Base-by-base conservation (phyloP, 1,284 basidiomycete species). In the Coniferiporia sulphurascens region DNA sequence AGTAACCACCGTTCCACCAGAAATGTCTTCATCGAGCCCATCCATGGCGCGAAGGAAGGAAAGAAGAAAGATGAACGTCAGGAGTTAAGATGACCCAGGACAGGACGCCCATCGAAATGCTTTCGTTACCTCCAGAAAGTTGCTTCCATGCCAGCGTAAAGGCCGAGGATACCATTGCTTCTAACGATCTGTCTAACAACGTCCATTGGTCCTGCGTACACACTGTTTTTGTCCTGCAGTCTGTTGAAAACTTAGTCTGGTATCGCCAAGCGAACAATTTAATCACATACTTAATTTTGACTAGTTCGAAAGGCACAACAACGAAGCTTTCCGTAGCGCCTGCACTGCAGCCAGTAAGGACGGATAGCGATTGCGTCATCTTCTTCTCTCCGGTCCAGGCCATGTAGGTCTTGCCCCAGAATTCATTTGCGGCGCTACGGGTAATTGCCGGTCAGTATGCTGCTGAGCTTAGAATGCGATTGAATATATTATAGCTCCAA, bases 271-370 rank as follows among this genome's bases (percentile, higher is more conserved):
- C 21, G 13, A 12, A 52, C 13, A 10, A 7, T 17, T 27, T 19
- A 22, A 35, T 1, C 17, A 65, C 72, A 46, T 61, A 88, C 87
- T 86, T 88, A 74, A 98, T 97, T 76, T 99, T 98, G 67, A 98
- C 95, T 21, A 98, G 85, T 74, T 99, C 95, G 67, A 98, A 98
- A 0, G 95, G 95, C 1, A 97, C 95, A 15, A 92, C 89, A 22
- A 93, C 88, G 67, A 97, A 85, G 65, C 89, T 92, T 79, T 99
- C 96, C 19, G 95, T 98, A 3, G 95, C 96, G 64, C 97, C 96
- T 3, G 96, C 96, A 52, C 84, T 87, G 69, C 91, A 95, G 4
- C 96, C 96, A 0, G 97, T 99, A 51, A 95, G 68, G 64, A 96
- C 82, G 7, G 95, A 93, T 34, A 99, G 72, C 4, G 81, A 73